phyloP scores from a whole-genome alignment of 352 stramenopile species.

The Globisporangium polare region DNA sequence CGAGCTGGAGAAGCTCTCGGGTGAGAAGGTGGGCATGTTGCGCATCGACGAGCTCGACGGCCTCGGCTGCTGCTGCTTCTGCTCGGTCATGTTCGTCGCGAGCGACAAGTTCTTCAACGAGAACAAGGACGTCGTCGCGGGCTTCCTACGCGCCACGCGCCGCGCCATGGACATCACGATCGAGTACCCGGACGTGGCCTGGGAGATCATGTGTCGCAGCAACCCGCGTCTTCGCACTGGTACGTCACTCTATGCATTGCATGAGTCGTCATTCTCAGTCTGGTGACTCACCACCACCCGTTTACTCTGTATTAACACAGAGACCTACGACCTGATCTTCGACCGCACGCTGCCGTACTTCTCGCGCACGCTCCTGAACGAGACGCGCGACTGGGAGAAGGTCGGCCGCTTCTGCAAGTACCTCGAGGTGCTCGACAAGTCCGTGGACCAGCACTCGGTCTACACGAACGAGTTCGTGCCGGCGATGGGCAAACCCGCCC shows the following conservation, averaged over 20 bases:
- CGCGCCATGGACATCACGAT: slow-evolving; percentile 50
- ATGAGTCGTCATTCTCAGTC: not conserved
- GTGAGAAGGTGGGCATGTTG: slow-evolving; percentile 45
- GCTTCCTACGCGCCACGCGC: slow-evolving; percentile 39
- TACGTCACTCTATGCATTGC: slow-evolving; percentile 8
- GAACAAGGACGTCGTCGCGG: slow-evolving; percentile 40
- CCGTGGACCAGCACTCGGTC: slow-evolving; percentile 48
- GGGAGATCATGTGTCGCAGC: slow-evolving; percentile 51
- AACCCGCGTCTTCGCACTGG: slow-evolving; percentile 43
- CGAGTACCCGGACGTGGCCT: slow-evolving; percentile 42
- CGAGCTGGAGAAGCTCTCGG: slow-evolving; percentile 44
- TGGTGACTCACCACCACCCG: slow-evolving; percentile 1
- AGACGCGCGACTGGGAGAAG: slow-evolving; percentile 50
- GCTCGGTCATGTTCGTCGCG: slow-evolving; percentile 52
- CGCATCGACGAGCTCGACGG: slow-evolving; percentile 50
- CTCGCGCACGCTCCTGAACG: slow-evolving; percentile 44
- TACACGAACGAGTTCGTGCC: slow-evolving; percentile 51
- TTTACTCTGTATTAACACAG: slow-evolving; percentile 10
- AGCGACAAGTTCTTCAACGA: slow-evolving; percentile 44
- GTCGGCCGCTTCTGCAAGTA: slow-evolving; percentile 56
- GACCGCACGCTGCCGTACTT: slow-evolving; percentile 49
- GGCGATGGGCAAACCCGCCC: slow-evolving; percentile 39
- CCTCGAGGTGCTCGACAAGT: slow-evolving; percentile 38
- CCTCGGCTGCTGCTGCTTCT: slow-evolving; percentile 50
- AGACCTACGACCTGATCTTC: slow-evolving; percentile 49